Base-by-base conservation (phyloP, 148 eudicot species). In the Talinum fruticosum region DNA sequence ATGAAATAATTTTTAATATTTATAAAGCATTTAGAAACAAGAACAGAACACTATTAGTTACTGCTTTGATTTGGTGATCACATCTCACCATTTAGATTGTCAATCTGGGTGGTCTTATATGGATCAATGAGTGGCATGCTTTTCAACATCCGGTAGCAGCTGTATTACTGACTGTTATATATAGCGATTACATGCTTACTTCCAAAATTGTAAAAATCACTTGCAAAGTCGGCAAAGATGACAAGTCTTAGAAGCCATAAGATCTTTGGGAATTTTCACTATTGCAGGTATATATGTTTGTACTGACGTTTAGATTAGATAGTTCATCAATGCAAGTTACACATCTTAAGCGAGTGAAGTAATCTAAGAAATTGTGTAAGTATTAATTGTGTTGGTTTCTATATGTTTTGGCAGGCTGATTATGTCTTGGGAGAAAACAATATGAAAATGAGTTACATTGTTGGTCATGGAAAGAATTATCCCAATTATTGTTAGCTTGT, bases 131-230 rank as follows among this genome's bases (percentile, higher is more conserved):
- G 71, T 95, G 99, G 99, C 88, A 93, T 44, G 80, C 97, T 19
- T 82, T 96, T 78, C 94, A 89, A 81, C 99, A 96, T 65, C 99
- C 94, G 26, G 89, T 93, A 33, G 97, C 97, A 41, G 86, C 97
- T 74, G 88, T 97, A 26, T 93, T 96, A 85, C 79, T 96, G 84
- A 97, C 99, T 29, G 84, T 88, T 15, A 36, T 93, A 62, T 96
- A 90, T 79, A 91, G 97, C 76, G 99, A 90, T 83, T 96, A 91
- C 84, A 96, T 96, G 99, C 91, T 91, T 57, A 74, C 92, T 34
- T 90, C 94, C 15, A 83, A 84, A 69, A 89, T 91, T 49, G 85
- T 89, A 45, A 82, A 76, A 54, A 45, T 93, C 70, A 70, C 87
- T 59, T 96, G 99, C 76, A 72, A 76, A 73, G 92, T 90, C 33